Base-by-base conservation (phyloP, 352 stramenopile genomes). In the Plasmopara viticola region DNA sequence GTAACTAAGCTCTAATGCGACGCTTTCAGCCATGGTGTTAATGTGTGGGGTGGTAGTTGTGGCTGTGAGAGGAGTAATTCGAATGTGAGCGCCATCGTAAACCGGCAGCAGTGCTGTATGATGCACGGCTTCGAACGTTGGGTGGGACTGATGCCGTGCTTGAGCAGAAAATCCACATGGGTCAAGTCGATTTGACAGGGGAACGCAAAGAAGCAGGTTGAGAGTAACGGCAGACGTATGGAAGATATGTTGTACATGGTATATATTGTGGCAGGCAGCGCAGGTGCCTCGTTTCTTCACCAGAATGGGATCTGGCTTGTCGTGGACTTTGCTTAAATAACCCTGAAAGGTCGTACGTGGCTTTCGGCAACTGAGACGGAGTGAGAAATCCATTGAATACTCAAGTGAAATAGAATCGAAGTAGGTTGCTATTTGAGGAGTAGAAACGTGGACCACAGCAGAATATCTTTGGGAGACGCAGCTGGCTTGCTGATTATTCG, bases 1-100 rank as follows among this genome's bases (percentile, higher is more conserved):
- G 48, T 68, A 64, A 41, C 56, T 84, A 48, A 90, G 67, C 64
- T 86, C 82, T 25, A 90, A 62, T 39, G 70, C 61, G 48, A 75
- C 62, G 31, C 50, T 64, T 45, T 63, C 48, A 37, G 30, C 62
- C n/a, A 52, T 30, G 15, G 45, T 9, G 37, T 41, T 4, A 9
- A 17, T 41, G 44, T 34, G 20, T 25, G 8, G 52, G 6, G 20
- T 34, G 13, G 29, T 53, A 37, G 28, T 3, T 38, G 33, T 17
- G 37, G 13, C 9, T 4, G 37, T 8, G n/a, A 41, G 37, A 41
- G 5, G 31, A 35, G 31, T 35, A 35, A 55, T 71, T 68, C 33
- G 48, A 68, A 41, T 68, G 42, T 62, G 62, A 67, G 42, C 33
- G n/a, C 20, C 42, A n/a, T n/a, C n/a, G 7, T 5, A 31, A 17